phyloP scores from a whole-genome alignment of 257 asterid genomes.

The Parsonsia alboflavescens region DNA sequence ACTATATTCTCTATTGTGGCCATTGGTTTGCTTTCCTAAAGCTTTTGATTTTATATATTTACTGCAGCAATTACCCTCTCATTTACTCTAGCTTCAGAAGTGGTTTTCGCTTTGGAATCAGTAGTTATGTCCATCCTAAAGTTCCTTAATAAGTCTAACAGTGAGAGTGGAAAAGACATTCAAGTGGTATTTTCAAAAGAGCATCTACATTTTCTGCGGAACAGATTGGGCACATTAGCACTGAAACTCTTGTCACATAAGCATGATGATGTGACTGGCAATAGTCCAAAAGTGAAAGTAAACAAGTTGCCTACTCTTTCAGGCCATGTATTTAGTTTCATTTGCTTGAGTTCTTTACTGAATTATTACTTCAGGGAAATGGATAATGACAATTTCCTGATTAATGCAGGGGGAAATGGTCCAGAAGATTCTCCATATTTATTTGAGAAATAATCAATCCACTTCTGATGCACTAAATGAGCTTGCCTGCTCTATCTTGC shows the following conservation, averaged over 20 bases:
- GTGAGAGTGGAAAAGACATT: slow-evolving; percentile 36
- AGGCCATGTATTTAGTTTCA: background rate
- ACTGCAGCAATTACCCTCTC: slow-evolving; percentile 62
- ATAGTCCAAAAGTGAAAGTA: slow-evolving; percentile 55
- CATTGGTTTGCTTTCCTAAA: background rate
- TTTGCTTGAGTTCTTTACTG: background rate
- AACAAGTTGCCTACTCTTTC: slow-evolving; percentile 20
- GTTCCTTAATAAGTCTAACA: slow-evolving; percentile 33
- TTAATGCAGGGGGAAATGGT: slow-evolving; percentile 68
- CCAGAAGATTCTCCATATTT: slow-evolving; percentile 73
- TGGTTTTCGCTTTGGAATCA: slow-evolving; percentile 56
- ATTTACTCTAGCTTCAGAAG: slow-evolving; percentile 68
- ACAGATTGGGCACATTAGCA: slow-evolving; percentile 61
- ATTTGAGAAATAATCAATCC: slow-evolving; percentile 58
- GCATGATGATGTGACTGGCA: slow-evolving; percentile 45
- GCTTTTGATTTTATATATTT: slow-evolving; percentile 12
- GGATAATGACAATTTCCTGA: slow-evolving; percentile 10
- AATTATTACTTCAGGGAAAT: slow-evolving; percentile 4
- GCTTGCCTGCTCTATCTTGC: slow-evolving; percentile 64
- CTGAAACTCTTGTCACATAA: slow-evolving; percentile 62
- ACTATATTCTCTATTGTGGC: background rate
- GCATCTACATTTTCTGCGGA: slow-evolving; percentile 47
- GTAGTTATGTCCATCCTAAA: slow-evolving; percentile 49
- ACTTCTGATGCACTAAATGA: slow-evolving; percentile 58
- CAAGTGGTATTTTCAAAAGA: slow-evolving; percentile 39